phyloP scores from a whole-genome alignment of 306 rosid genomes.

The Macrotyloma uniflorum region DNA sequence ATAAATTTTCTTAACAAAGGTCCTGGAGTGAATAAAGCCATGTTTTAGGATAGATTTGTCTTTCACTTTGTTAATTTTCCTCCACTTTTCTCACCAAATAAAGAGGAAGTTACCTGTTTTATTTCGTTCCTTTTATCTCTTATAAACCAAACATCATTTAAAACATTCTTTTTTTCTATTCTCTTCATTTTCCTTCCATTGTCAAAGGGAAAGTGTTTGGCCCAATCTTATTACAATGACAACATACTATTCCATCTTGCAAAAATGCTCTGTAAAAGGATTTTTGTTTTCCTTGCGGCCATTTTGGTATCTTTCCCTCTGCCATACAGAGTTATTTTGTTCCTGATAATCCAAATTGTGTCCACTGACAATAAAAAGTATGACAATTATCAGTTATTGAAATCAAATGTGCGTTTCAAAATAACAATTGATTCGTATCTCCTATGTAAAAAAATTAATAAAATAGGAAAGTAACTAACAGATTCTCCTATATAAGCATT shows the following conservation, averaged over 20 bases:
- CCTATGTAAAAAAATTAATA: neutral
- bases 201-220: neutral
- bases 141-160: neutral
- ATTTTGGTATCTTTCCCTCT: conserved; percentile 19
- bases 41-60: neutral
- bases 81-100: neutral
- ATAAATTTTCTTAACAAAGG: neutral
- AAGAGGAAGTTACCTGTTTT: neutral
- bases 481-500: neutral
- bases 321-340: conserved; percentile 33
- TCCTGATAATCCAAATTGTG: neutral
- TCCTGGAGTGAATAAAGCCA: neutral
- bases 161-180: neutral
- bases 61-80: neutral
- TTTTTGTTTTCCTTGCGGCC: conserved; percentile 9
- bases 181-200: neutral
- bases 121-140: neutral
- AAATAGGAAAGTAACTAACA: neutral
- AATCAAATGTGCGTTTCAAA: neutral
- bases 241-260: neutral
- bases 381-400: neutral
- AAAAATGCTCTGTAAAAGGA: conserved; percentile 20
- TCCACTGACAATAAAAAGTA: conserved; percentile 27
- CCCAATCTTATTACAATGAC: conserved; percentile 26
- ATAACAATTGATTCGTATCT: neutral